phyloP scores from a whole-genome alignment of 2,329 filamentous ascomycete species.

The Moelleriella libera region DNA sequence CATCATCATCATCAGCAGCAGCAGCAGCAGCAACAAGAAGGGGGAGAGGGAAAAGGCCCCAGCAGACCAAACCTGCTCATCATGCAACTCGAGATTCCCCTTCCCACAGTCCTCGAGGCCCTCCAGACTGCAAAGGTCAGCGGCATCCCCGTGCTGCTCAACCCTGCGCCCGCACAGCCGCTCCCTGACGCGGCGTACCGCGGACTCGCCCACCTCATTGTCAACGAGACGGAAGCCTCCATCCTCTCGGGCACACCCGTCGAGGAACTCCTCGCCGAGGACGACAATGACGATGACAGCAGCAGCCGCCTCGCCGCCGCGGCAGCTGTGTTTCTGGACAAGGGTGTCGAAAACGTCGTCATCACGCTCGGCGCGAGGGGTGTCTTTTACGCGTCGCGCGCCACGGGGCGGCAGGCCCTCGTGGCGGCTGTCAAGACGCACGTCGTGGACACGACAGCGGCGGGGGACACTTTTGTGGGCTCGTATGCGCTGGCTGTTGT shows the following conservation, averaged over 20 bases:
- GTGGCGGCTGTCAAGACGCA: constrained; percentile 52
- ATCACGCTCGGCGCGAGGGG: constrained; percentile 75
- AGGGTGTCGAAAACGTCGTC: constrained; percentile 63
- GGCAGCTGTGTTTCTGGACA: constrained; percentile 45
- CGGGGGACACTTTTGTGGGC: constrained; percentile 89
- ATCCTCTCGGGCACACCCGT: constrained; percentile 41
- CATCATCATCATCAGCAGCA: too few relatives aligned
- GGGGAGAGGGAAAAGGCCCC: too few relatives aligned
- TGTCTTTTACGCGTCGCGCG: constrained; percentile 47
- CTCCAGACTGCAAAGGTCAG: constrained; percentile 33
- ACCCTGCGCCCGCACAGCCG: constrained; percentile 64
- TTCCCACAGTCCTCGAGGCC: constrained; percentile 49
- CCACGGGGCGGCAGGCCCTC: constrained; percentile 22
- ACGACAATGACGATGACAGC: too few relatives aligned
- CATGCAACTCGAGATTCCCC: constrained; percentile 66
- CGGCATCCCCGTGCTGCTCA: constrained; percentile 56
- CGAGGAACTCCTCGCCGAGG: too few relatives aligned
- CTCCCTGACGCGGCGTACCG: constrained; percentile 53
- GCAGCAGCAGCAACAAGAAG: too few relatives aligned
- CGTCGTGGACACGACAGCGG: constrained; percentile 87
- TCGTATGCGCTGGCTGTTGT: constrained; percentile 68
- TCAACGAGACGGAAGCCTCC: constrained; percentile 83
- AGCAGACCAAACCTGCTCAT: constrained; percentile 46
- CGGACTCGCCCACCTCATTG: constrained; percentile 62
- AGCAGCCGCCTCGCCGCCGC: constrained; percentile 28